Evolutionary conservation across 2,329 filamentous ascomycete species (phyloP), one percentile per base, ranked within the genome.

Genomic region (Pseudocercospora vitis): DNA sequence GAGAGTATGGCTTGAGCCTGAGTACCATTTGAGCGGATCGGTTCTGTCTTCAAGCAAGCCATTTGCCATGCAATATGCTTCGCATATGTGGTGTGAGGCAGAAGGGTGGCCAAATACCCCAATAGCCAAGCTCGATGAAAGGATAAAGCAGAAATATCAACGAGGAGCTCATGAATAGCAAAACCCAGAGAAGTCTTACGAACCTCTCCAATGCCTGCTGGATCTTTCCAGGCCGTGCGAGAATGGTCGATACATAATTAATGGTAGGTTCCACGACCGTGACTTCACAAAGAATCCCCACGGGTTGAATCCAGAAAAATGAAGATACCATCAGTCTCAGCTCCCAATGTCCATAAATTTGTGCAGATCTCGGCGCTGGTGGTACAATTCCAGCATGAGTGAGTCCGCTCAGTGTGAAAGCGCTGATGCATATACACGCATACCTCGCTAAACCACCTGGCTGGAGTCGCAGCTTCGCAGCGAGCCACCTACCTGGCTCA

Each of bases 361-460:
- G 52, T 12, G 55, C 55, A 19, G 55, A 53, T 33, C 59, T 45
- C 9, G 65, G 66, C 26, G 65, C 52, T 29, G 65, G 57, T 12
- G 66, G 66, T 16, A 69, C 66, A 2, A 69, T 49, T 39, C 66
- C 67, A 53, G 62, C 61, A 42, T 69, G 67, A 32, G 66, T 58
- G 14, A 62, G 26, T 5, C 67, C 67, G 24, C 65, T 67, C 19
- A 65, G 53, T 9, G 40, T 48, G 52, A 69, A 69, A 7, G 65
- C 66, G 19, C 56, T 55, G 11, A 50, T 12, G 9, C 59, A 59
- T 6, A 67, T 50, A 1, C 65, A 23, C 6, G 59, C 55, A 46
- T 67, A 68, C 26, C 63, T 55, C 12, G 16, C n/a, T 14, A 58
- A 12, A 8, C 59, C 53, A 1, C 50, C 50, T 7, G 33, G 16